Conservation (phyloP, 306 rosid genomes). For the Acacia crassicarpa region DNA sequence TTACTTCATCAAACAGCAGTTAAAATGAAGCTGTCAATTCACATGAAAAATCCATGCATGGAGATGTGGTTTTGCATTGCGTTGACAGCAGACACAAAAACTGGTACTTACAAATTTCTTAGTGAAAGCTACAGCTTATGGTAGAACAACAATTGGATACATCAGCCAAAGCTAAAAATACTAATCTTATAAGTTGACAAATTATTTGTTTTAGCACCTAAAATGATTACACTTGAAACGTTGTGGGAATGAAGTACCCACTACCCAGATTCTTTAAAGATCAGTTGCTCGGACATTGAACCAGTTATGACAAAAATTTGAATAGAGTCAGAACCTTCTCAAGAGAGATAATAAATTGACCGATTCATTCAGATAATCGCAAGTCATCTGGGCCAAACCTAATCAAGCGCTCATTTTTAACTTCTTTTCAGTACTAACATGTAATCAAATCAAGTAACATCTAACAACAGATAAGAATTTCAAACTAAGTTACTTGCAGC, state of each 20-base stretch:
- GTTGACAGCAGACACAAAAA: background rate
- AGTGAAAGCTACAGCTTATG: background rate
- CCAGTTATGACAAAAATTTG: background rate
- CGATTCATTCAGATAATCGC: background rate
- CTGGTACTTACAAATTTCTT: background rate
- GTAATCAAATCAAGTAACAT: background rate
- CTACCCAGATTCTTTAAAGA: background rate
- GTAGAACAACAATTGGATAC: background rate
- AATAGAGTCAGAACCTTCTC: background rate
- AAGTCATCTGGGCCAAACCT: background rate
- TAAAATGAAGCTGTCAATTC: background rate
- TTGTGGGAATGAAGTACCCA: background rate
- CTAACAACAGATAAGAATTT: background rate
- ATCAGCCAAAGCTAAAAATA: background rate
- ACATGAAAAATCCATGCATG: background rate
- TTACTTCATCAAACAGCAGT: background rate
- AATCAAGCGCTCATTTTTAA: background rate
- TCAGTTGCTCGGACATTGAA: background rate
- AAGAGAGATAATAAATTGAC: background rate
- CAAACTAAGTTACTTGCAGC: background rate
- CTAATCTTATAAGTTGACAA: background rate
- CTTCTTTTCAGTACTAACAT: background rate
- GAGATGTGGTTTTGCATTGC: background rate
- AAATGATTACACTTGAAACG: background rate
- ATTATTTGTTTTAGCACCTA: background rate